These are phyloP conservation scores for Amanita rubescens DNA, from an alignment of 768 basidiomycete genomes.

Conservation along the genomic window DNA sequence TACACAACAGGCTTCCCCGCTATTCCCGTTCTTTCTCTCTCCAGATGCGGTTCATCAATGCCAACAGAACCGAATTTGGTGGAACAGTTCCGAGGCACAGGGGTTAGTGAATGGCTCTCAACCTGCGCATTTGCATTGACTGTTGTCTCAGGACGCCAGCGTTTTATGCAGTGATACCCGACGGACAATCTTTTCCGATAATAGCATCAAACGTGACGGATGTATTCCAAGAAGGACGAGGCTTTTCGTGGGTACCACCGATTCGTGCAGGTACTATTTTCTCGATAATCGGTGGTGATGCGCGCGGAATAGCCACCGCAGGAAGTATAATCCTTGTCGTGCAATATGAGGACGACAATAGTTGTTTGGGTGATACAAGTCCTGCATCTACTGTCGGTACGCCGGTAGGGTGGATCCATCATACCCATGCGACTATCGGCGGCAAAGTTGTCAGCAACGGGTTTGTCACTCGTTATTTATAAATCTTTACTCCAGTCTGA, in stretches of 20 bases:
- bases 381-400: background rate
- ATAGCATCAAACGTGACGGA: slow-evolving; percentile 42
- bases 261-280: background rate
- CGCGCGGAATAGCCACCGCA: background rate
- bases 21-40: slow-evolving; percentile 52
- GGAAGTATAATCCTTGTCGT: background rate
- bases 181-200: slow-evolving; percentile 66
- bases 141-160: slow-evolving; percentile 36
- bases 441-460: no score
- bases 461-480: background rate
- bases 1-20: slow-evolving; percentile 36
- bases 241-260: background rate
- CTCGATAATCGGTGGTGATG: background rate
- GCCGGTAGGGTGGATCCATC: background rate
- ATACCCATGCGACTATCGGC: background rate
- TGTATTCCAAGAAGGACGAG: slow-evolving; percentile 29
- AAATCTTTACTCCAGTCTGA: background rate
- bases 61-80: slow-evolving; percentile 56
- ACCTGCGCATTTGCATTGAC: background rate
- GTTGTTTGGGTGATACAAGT: background rate
- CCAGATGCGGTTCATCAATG: slow-evolving; percentile 64
- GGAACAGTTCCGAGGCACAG: slow-evolving; percentile 42
- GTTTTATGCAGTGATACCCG: slow-evolving; percentile 71
- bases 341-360: background rate
- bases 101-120: slow-evolving; percentile 33